phyloP scores from a whole-genome alignment of 2,329 filamentous ascomycete genomes.

The Pseudogymnoascus sp. region DNA sequence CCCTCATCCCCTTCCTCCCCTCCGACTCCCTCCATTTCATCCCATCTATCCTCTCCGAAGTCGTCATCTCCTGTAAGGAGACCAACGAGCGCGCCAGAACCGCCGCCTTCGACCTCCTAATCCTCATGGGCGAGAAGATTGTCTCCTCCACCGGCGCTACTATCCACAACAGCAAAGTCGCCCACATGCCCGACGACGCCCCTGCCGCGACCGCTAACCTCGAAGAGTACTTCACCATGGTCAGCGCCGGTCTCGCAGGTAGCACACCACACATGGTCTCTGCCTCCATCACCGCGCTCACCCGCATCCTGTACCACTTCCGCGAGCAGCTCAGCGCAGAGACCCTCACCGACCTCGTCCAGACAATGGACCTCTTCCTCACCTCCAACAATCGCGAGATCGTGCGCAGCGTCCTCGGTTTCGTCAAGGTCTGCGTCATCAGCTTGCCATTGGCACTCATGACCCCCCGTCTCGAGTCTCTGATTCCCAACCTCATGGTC shows the following conservation, averaged over 20 bases:
- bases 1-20: constrained; percentile 72
- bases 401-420: constrained; percentile 86
- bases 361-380: constrained; percentile 92
- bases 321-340: constrained; percentile 58
- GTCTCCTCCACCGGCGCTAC: constrained; percentile 53
- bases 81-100: constrained; percentile 91
- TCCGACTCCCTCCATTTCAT: constrained; percentile 82
- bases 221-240: constrained; percentile 97
- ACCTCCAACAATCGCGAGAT: constrained; percentile 96
- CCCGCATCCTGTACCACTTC: constrained; percentile 90
- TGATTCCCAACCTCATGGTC: constrained; percentile 85
- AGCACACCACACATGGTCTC: constrained; percentile 96
- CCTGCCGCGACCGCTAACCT: constrained; percentile 70
- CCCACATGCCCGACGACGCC: constrained; percentile 77
- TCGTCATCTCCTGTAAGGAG: constrained; percentile 94
- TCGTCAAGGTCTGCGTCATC: constrained; percentile 93
- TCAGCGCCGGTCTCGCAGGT: constrained; percentile 87
- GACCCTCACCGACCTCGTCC: constrained; percentile 74
- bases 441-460: constrained; percentile 73
- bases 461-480: constrained; percentile 62
- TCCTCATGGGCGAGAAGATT: constrained; percentile 81
- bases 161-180: constrained; percentile 79
- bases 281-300: constrained; percentile 89
- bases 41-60: constrained; percentile 81
- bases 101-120: constrained; percentile 80